These are phyloP conservation scores for Letharia columbiana DNA, from an alignment of 495 filamentous ascomycete genomes.

Conservation along the genomic window DNA sequence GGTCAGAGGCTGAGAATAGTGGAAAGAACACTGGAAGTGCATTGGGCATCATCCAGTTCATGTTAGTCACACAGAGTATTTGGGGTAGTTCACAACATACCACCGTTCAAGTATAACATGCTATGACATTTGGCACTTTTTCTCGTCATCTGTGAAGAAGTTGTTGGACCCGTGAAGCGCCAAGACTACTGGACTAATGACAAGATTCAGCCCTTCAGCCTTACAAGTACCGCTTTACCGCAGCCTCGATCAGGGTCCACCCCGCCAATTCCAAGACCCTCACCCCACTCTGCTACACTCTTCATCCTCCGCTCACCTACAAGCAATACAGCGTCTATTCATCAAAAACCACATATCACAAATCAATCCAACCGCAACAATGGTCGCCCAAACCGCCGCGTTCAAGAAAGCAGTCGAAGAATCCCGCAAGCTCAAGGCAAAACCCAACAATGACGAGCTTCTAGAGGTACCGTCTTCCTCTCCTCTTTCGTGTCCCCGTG, in stretches of 20 bases:
- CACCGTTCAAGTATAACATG: too few species aligned
- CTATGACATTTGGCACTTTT: too few species aligned
- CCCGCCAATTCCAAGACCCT: background rate
- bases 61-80: background rate
- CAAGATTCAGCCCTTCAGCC: background rate
- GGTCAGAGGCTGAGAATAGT: background rate
- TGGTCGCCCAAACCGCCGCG: constrained; percentile 23
- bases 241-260: background rate
- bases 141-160: too few species aligned
- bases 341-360: background rate
- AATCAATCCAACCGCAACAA: background rate
- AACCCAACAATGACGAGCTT: constrained; percentile 45
- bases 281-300: background rate
- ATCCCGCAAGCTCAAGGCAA: constrained; percentile 48
- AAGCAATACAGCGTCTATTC: background rate
- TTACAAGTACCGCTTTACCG: too few species aligned
- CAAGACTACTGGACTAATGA: background rate
- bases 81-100: too few species aligned
- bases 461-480: constrained; percentile 42
- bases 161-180: background rate
- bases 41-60: background rate
- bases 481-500: background rate
- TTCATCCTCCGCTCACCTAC: background rate
- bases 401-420: constrained; percentile 49
- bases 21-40: background rate